phyloP scores from a whole-genome alignment of 352 stramenopile genomes.

The Phytophthora chlamydospora region DNA sequence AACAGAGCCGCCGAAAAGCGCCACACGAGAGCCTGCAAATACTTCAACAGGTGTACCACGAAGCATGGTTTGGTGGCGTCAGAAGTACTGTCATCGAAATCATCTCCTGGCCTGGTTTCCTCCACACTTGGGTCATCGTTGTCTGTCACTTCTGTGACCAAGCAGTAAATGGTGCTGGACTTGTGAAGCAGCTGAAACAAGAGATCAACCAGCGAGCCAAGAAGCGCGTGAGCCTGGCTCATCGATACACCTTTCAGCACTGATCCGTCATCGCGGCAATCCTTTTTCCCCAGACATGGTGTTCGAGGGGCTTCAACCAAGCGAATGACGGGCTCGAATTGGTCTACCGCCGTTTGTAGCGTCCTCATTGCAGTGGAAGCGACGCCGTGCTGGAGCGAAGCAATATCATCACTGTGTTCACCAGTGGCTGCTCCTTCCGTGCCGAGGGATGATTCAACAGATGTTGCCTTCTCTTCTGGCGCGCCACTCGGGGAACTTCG shows the following conservation, averaged over 20 bases:
- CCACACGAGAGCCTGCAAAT: constrained; percentile 52
- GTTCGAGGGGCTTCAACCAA: constrained; percentile 49
- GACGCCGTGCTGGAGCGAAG: constrained; percentile 47
- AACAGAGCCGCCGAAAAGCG: constrained; percentile 68
- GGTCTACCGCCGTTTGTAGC: constrained; percentile 54
- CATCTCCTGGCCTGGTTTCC: constrained; percentile 24
- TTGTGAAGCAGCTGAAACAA: constrained; percentile 65
- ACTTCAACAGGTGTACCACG: constrained; percentile 52
- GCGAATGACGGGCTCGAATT: constrained; percentile 57
- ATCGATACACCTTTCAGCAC: constrained; percentile 15
- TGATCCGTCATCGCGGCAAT: constrained; percentile 2
- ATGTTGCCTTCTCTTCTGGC: constrained; percentile 26
- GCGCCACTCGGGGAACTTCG: constrained; percentile 31
- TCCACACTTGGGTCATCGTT: constrained; percentile 2
- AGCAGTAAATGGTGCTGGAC: constrained; percentile 49
- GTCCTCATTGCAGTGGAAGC: constrained; percentile 46
- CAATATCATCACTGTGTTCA: constrained; percentile 30
- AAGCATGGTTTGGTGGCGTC: constrained; percentile 39
- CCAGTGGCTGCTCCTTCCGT: background rate
- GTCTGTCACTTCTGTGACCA: constrained; percentile 22
- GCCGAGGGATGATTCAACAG: background rate
- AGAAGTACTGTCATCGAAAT: constrained; percentile 28
- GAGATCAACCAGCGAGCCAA: constrained; percentile 56
- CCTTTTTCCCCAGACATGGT: constrained; percentile 20
- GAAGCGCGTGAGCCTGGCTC: constrained; percentile 56